Evolutionary conservation across 1,139 yeast genomes (phyloP).

Genomic region (Candida glucosophila): DNA sequence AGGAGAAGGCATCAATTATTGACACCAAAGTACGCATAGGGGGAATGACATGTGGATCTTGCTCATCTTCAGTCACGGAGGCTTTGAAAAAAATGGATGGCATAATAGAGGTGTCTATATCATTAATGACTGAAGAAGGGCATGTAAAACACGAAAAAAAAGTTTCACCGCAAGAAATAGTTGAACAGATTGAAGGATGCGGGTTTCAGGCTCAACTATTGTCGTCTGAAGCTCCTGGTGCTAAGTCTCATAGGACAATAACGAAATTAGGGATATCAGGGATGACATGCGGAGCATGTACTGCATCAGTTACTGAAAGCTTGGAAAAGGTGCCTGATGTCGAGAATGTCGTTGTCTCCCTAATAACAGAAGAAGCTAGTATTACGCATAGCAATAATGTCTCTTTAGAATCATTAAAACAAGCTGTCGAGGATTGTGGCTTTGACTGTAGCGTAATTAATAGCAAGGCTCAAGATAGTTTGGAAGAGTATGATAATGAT

Average conservation of each 20-base stretch:
- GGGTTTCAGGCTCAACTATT: slow-evolving; percentile 24
- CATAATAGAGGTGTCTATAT: slow-evolving; percentile 18
- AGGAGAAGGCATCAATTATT: slow-evolving; percentile 4
- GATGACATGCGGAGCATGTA: slow-evolving; percentile 88
- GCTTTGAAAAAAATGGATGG: slow-evolving; percentile 15
- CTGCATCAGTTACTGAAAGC: slow-evolving; percentile 51
- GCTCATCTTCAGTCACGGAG: slow-evolving; percentile 23
- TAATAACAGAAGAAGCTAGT: slow-evolving; percentile 65
- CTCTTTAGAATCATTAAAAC: slow-evolving; percentile 27
- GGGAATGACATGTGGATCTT: slow-evolving; percentile 36
- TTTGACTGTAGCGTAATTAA: slow-evolving; percentile 43
- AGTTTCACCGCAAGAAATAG: slow-evolving; percentile 8
- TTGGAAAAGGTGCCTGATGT: slow-evolving; percentile 43
- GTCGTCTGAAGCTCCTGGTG: slow-evolving; percentile 1
- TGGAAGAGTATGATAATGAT: slow-evolving; percentile 15
- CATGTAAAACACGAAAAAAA: slow-evolving; percentile 10
- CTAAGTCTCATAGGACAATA: slow-evolving; percentile 1
- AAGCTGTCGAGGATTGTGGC: slow-evolving; percentile 65
- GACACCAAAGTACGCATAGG: slow-evolving; percentile 8
- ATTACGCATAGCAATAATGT: slow-evolving; percentile 36
- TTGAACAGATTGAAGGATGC: slow-evolving; percentile 20
- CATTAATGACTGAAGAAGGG: slow-evolving; percentile 31
- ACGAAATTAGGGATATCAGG: slow-evolving; percentile 42
- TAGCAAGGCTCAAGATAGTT: not conserved
- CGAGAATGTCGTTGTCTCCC: slow-evolving; percentile 47